Conservation (phyloP, 305 asterid species). For the Solanum aculeatissimum region DNA sequence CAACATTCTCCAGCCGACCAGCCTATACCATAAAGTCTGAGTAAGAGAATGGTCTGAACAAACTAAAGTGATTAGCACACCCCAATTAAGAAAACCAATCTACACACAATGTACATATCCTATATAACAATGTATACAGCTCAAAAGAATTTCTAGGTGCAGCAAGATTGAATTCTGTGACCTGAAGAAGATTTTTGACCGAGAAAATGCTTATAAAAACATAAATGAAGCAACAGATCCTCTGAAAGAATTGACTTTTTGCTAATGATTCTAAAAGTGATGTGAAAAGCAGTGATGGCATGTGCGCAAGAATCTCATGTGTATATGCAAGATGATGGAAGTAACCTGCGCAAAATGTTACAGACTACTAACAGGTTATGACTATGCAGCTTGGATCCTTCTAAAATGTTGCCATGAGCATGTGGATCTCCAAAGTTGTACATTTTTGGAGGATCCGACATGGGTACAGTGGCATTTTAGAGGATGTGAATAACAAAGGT, state of each 20-base stretch:
- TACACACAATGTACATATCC: background rate
- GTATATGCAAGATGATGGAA: background rate
- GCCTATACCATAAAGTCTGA: slow-evolving; percentile 39
- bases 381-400: background rate
- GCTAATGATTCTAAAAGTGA: background rate
- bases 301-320: background rate
- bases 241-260: background rate
- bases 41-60: background rate
- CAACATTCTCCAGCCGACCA: slow-evolving; percentile 87
- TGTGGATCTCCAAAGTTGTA: background rate
- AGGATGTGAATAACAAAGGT: background rate
- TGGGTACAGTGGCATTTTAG: background rate
- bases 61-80: background rate
- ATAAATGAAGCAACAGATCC: background rate
- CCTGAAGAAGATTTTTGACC: background rate
- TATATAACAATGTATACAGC: background rate
- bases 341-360: background rate
- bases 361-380: background rate
- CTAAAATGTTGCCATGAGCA: background rate
- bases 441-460: background rate
- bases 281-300: background rate
- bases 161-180: background rate
- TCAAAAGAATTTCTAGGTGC: background rate
- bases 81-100: background rate
- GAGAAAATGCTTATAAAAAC: background rate